Evolutionary conservation across 768 basidiomycete genomes (phyloP), one percentile per base, ranked within the genome.

Genomic region (Pisolithus tinctorius): DNA sequence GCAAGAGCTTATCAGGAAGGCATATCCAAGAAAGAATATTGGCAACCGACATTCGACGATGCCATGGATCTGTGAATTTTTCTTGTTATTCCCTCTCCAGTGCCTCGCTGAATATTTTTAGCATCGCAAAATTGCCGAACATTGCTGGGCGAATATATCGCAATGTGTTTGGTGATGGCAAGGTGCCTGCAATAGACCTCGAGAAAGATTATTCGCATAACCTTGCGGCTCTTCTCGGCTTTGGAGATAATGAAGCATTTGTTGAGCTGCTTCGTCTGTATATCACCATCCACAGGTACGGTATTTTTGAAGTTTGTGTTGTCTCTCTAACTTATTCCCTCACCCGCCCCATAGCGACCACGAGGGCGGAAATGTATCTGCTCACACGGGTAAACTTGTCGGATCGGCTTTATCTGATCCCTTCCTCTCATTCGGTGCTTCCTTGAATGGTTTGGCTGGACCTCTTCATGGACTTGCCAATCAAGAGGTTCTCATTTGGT

Each of bases 351-450:
- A 9, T 48, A 86, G 87, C 66, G 95, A 98, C 66, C 95, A 98
- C 72, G 95, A 98, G 71, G 95, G 95, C 67, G 95, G 95, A 42
- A 98, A 98, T 60, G 95, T 98, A 55, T 97, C 95, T 47, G 93
- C 92, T 2, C 92, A 94, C 75, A 88, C 92, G 20, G 89, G 89
- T 52, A 91, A 94, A 70, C 78, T 93, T 20, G 93, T 94, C 57
- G 92, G 91, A 50, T 93, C 93, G 49, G 94, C 95, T 48, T 86
- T 98, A 52, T 94, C 94, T 0, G 95, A 98, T 67, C 95, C 95
- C 49, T 97, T 96, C 91, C 83, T 97, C 25, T 80, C 94, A 5
- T 97, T 91, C 67, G 82, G 80, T 52, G 95, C 95, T 45, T 88
- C 93, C 30, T 75, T 98, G 54, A 95, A 95, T 61, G 95, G 95